Conservation (phyloP, 306 rosid genomes). For the Vigna unguiculata region DNA sequence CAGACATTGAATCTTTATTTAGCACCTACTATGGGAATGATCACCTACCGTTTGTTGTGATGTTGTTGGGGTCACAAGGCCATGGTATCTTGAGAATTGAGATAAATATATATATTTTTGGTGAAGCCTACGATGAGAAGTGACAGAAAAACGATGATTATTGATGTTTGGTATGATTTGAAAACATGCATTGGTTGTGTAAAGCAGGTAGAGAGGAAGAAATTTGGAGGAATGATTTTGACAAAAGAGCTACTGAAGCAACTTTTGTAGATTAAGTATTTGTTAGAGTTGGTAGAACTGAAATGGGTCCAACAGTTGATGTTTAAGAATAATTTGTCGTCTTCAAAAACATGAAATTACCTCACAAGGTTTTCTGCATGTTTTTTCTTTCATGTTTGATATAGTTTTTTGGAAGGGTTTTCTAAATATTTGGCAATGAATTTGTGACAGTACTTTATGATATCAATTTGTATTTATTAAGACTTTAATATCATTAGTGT, state of each 20-base stretch:
- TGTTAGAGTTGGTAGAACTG: conserved; percentile 39
- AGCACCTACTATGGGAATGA: conserved; percentile 37
- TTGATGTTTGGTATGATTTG: background rate
- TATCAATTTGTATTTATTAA: too few relatives aligned
- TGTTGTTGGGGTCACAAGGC: background rate
- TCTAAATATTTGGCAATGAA: background rate
- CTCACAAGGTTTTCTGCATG: background rate
- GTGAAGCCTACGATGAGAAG: background rate
- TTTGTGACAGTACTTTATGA: background rate
- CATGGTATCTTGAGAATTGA: background rate
- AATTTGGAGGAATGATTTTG: conserved; percentile 38
- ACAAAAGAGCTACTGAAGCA: conserved; percentile 33
- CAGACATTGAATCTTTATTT: background rate
- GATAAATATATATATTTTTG: background rate
- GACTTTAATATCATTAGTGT: background rate
- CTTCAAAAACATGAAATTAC: background rate
- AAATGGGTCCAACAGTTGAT: background rate
- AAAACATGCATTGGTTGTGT: background rate
- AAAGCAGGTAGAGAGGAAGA: conserved; percentile 1
- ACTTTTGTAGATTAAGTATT: background rate
- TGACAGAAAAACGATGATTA: background rate
- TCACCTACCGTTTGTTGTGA: conserved; percentile 19
- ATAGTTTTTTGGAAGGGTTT: background rate
- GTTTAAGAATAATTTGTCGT: background rate
- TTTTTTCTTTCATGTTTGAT: background rate